Evolutionary conservation across 345 rosid genomes (phyloP).

Genomic region (Abelmoschus esculentus): DNA sequence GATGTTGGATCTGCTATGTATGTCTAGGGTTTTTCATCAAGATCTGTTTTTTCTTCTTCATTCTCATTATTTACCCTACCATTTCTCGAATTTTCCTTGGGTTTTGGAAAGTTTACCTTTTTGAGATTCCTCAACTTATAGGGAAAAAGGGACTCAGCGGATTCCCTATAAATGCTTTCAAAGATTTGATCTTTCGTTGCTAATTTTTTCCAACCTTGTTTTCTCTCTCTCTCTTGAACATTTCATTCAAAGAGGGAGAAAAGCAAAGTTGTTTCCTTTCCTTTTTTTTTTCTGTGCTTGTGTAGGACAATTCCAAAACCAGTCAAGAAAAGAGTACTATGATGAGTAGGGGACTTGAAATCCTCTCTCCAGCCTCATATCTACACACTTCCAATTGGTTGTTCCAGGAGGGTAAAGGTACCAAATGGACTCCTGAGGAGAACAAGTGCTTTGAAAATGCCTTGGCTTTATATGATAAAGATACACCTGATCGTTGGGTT

Average conservation of each 20-base stretch:
- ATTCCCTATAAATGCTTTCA: constrained; percentile 46
- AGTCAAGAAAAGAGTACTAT: not conserved
- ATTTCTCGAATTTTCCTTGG: constrained; percentile 35
- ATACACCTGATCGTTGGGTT: constrained; percentile 85
- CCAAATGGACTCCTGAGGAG: constrained; percentile 87
- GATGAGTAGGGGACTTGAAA: constrained; percentile 61
- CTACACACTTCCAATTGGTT: constrained; percentile 72
- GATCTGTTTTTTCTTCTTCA: constrained; percentile 22
- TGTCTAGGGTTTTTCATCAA: constrained; percentile 28
- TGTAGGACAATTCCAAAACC: not conserved
- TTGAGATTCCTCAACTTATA: constrained; percentile 46
- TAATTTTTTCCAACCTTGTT: constrained; percentile 3
- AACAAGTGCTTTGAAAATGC: constrained; percentile 93
- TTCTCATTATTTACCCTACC: constrained; percentile 1
- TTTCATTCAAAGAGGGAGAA: constrained; percentile 32
- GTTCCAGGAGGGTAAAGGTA: constrained; percentile 52
- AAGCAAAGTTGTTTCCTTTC: not conserved
- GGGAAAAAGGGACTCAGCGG: constrained; percentile 22
- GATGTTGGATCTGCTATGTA: constrained; percentile 17
- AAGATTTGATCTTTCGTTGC: constrained; percentile 29
- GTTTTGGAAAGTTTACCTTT: constrained; percentile 36
- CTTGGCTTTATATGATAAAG: constrained; percentile 71
- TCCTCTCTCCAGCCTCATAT: constrained; percentile 63
- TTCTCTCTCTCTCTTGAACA: constrained; percentile 34
- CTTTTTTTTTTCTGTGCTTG: not conserved